Conservation (phyloP, 371 early-diverging fungal species). For the Lichtheimia hyalospora region DNA sequence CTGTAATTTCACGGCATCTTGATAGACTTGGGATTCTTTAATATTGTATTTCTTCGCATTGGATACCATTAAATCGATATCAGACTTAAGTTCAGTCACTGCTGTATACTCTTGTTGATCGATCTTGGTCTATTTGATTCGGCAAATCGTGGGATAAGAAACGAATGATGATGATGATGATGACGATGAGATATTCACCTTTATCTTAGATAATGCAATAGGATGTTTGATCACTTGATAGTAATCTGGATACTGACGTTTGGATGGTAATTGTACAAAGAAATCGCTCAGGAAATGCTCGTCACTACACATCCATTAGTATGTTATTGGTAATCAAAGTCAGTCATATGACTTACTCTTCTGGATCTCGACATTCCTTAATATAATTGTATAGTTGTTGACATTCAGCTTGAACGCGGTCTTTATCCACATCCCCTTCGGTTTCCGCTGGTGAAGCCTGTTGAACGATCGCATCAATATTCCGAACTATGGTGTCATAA, state of each 20-base stretch:
- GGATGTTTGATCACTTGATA: slow-evolving; percentile 85
- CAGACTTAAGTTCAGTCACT: slow-evolving; percentile 58
- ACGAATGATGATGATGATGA: neutral
- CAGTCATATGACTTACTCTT: slow-evolving; percentile 27
- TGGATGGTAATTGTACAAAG: slow-evolving; percentile 78
- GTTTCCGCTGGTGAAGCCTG: no score
- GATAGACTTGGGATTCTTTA: slow-evolving; percentile 73
- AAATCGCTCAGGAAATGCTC: slow-evolving; percentile 60
- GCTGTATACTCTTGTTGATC: slow-evolving; percentile 52
- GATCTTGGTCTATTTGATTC: slow-evolving; percentile 36
- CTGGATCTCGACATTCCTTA: slow-evolving; percentile 32
- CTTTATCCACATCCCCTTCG: neutral
- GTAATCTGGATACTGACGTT: slow-evolving; percentile 86
- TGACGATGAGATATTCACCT: slow-evolving; percentile 20
- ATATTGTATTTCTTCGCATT: slow-evolving; percentile 83
- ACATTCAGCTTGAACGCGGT: slow-evolving; percentile 14
- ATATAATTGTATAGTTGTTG: slow-evolving; percentile 29
- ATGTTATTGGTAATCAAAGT: no score
- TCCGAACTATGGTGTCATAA: neutral
- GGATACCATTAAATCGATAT: slow-evolving; percentile 71
- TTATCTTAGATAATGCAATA: slow-evolving; percentile 75
- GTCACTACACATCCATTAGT: neutral
- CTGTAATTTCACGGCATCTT: slow-evolving; percentile 71
- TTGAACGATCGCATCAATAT: no score
- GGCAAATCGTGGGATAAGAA: neutral